Conservation (phyloP, 768 basidiomycete species). For the Cytidiella melzeri region DNA sequence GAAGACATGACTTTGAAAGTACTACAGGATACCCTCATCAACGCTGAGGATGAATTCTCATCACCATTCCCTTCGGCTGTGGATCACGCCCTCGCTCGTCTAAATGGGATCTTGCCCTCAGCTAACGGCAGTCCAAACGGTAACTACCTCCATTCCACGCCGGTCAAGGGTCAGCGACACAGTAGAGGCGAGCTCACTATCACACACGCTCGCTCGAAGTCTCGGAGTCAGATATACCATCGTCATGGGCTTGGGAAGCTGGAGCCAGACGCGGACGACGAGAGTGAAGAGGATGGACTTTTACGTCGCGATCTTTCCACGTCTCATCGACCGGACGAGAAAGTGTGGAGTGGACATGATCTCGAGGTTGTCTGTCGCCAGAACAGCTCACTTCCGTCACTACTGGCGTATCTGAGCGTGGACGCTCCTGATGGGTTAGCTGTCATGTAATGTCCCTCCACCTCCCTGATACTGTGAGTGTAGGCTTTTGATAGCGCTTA, state of each 20-base stretch:
- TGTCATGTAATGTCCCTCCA: neutral
- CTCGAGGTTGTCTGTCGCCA: conserved; percentile 81
- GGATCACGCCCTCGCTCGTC: conserved; percentile 31
- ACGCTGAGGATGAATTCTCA: conserved; percentile 20
- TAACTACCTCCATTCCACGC: conserved; percentile 20
- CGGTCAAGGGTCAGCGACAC: conserved; percentile 11
- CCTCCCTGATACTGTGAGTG: neutral
- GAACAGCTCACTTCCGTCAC: conserved; percentile 78
- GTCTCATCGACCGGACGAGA: conserved; percentile 34
- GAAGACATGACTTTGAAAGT: conserved; percentile 76
- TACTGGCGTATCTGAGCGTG: conserved; percentile 60
- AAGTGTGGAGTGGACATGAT: conserved; percentile 76
- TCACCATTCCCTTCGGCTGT: conserved; percentile 22
- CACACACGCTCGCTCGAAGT: conserved; percentile 56
- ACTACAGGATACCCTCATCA: conserved; percentile 78
- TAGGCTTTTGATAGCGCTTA: neutral
- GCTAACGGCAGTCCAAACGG: conserved; percentile 1
- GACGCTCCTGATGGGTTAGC: conserved; percentile 22
- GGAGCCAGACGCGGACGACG: conserved; percentile 46
- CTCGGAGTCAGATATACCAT: conserved; percentile 64
- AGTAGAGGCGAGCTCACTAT: conserved; percentile 13
- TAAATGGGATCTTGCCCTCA: conserved; percentile 11
- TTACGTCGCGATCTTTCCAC: conserved; percentile 12
- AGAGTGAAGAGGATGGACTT: conserved; percentile 16
- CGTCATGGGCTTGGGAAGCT: conserved; percentile 56